Evolutionary conservation across 1,284 basidiomycete genomes (phyloP), one percentile per base, ranked within the genome.

Genomic region (Fomes fomentarius): DNA sequence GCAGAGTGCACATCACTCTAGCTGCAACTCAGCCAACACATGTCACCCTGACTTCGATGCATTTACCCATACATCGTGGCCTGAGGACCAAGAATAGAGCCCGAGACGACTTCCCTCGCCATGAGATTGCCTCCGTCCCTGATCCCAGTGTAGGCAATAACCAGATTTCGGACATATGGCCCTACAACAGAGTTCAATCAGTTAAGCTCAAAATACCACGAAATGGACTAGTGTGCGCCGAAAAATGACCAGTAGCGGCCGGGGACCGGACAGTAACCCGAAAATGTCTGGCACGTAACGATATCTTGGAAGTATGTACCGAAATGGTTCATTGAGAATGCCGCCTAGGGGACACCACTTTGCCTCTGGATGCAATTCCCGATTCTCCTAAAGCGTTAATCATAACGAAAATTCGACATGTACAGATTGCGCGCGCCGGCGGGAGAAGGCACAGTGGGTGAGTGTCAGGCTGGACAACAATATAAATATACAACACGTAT

Each of bases 131-230:
- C 49, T 50, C 39, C 35, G 58, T 52, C 45, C 58, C 58, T 60
- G 58, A 53, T 54, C 33, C 40, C 46, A 38, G 37, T 33, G 37
- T 25, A 21, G n/a, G 19, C n/a, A 22, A 31, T 26, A 19, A 41
- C 37, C 15, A 33, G 22, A 11, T 24, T 24, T 34, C 44, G 43
- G 51, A 53, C 47, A 38, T 44, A 46, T 26, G n/a, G 44, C 8
- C 56, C 51, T 35, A 4, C 11, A 40, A 26, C 39, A 37, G 30
- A 19, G 45, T 57, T 46, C 52, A 42, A 53, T 57, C 56, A 57
- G 35, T 40, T 42, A 57, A 56, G 41, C 59, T 57, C 52, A 35
- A 31, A 21, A 41, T 48, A 42, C 49, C 52, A 59, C 57, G 51
- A 49, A 44, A 19, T 37, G 54, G 31, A 56, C 34, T 33, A 43